Base-by-base conservation (phyloP, 2,329 filamentous ascomycete genomes). In the Clonostachys byssicola region DNA sequence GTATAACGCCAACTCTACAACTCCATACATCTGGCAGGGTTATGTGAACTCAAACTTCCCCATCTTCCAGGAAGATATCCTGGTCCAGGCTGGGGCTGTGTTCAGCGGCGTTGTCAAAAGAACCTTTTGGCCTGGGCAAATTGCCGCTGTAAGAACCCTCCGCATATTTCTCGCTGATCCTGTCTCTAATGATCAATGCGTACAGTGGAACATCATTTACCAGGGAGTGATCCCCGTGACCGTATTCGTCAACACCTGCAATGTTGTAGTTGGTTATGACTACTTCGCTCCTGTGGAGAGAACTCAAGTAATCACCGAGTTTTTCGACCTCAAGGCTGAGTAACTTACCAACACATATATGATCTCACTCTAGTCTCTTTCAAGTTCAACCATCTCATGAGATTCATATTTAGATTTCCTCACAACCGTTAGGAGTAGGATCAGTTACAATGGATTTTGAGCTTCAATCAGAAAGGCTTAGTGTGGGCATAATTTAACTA, bases 31-130 rank as follows among this genome's bases (percentile, higher is more conserved):
- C 0, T 70, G 58, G 59, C 56, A 57, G 34, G 65, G 59, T 13
- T 67, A 66, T 10, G 64, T 66, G 12, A 64, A 65, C 46, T 62
- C 65, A 0, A 65, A 65, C n/a, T 70, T 62, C 41, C 65, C 66
- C 1, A 54, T 69, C 7, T 60, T 69, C 16, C 43, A 44, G 0
- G 49, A 56, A 5, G 55, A 62, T 9, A 47, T 66, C 13, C 54
- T 70, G 20, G 46, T 63, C 8, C 45, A 52, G 0, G 39, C 48
- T 5, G 55, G 48, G 0, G 61, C 61, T 3, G 55, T 60, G 1
- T 63, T 59, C 35, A 45, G 47, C 1, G 59, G 61, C 0, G 41
- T 64, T 2, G 56, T 57, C 0, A 20, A 50, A 2, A 47, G 60
- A 7, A 33, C 49, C 2, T 60, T 63, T 17, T 39, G 49, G 0